phyloP scores from a whole-genome alignment of 2,329 filamentous ascomycete genomes.

The Phaeophleospora eucalypticola region DNA sequence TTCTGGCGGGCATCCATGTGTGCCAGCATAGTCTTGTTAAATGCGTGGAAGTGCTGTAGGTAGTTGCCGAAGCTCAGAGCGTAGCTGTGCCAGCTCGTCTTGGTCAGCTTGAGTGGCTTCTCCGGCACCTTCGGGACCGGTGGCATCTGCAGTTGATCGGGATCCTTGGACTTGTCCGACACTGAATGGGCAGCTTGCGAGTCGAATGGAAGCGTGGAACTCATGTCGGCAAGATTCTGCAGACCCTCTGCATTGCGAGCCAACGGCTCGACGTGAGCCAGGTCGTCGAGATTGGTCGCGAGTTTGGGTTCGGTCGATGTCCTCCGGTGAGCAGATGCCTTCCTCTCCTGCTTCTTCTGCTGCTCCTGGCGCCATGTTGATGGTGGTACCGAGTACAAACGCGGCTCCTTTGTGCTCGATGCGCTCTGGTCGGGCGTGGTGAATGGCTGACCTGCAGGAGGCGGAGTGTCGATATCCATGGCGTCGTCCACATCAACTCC shows the following conservation, averaged over 20 bases:
- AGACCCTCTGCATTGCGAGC: slow-evolving; percentile 49
- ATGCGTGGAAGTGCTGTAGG: slow-evolving; percentile 53
- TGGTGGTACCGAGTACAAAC: slow-evolving; percentile 31
- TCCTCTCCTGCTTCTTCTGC: slow-evolving; percentile 16
- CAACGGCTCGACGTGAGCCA: slow-evolving; percentile 45
- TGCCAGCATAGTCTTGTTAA: slow-evolving; percentile 51
- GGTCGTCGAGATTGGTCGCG: slow-evolving; percentile 40
- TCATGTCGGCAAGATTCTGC: slow-evolving; percentile 51
- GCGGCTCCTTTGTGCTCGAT: slow-evolving; percentile 25
- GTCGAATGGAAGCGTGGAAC: slow-evolving; percentile 54
- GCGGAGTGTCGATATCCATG: slow-evolving; percentile 47
- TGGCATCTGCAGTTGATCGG: slow-evolving; percentile 46
- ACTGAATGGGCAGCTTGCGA: slow-evolving; percentile 48
- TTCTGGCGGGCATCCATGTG: slow-evolving; percentile 53
- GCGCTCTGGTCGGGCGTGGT: slow-evolving; percentile 4
- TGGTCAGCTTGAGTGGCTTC: slow-evolving; percentile 42
- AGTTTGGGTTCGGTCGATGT: slow-evolving; percentile 13
- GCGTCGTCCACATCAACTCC: slow-evolving; percentile 30
- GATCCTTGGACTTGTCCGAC: slow-evolving; percentile 38
- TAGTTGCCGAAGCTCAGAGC: slow-evolving; percentile 52
- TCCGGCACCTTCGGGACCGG: slow-evolving; percentile 43
- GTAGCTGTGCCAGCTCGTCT: slow-evolving; percentile 49
- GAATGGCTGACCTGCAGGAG: slow-evolving; percentile 18
- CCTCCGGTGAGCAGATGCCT: slow-evolving; percentile 13
- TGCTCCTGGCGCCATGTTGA: slow-evolving; percentile 29